Conservation (phyloP, 2,329 filamentous ascomycete species). For the Ascochyta fabae region DNA sequence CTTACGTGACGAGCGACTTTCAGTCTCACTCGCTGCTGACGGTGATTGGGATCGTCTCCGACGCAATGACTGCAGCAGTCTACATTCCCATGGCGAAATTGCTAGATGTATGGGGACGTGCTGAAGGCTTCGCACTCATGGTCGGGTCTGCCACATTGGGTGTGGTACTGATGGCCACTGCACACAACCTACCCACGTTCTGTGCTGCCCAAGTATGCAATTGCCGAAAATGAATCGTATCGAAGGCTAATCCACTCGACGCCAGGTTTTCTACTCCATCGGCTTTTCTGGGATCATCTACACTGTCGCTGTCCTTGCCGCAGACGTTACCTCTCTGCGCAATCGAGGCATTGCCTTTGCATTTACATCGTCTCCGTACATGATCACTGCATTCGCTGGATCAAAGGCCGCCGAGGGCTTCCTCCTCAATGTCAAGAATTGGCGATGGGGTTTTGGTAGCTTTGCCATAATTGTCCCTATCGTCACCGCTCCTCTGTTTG, state of each 20-base stretch:
- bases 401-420: slow-evolving; percentile 61
- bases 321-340: slow-evolving; percentile 66
- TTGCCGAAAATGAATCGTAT: too few relatives aligned
- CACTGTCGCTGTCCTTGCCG: slow-evolving; percentile 68
- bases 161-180: slow-evolving; percentile 70
- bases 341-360: slow-evolving; percentile 59
- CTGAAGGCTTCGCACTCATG: slow-evolving; percentile 44
- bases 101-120: slow-evolving; percentile 47
- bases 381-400: slow-evolving; percentile 21
- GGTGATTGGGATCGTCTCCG: slow-evolving; percentile 26
- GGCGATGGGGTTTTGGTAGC: slow-evolving; percentile 71
- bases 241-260: too few relatives aligned
- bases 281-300: slow-evolving; percentile 67
- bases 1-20: slow-evolving; percentile 39
- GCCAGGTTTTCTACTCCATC: slow-evolving; percentile 58
- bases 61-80: slow-evolving; percentile 32
- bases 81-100: slow-evolving; percentile 47
- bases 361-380: slow-evolving; percentile 34
- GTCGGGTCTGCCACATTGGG: slow-evolving; percentile 26
- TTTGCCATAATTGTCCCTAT: slow-evolving; percentile 69
- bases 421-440: slow-evolving; percentile 58
- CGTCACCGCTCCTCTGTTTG: slow-evolving; percentile 49
- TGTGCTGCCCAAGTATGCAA: slow-evolving; percentile 8
- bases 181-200: slow-evolving; percentile 55
- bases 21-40: slow-evolving; percentile 29